phyloP scores from a whole-genome alignment of 345 rosid species.

The Pugionium cornutum region DNA sequence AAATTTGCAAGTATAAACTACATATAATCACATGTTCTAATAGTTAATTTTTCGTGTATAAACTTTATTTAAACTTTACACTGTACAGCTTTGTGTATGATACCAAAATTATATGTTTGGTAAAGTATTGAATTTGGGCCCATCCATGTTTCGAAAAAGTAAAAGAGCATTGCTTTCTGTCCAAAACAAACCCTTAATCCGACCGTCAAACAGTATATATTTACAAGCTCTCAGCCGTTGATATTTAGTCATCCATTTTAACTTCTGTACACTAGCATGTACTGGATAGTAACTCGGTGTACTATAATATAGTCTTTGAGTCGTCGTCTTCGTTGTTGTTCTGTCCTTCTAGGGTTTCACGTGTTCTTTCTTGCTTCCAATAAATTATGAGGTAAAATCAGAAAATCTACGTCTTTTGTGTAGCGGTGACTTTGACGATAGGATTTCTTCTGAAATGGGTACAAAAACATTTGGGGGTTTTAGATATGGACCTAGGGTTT shows the following conservation, averaged over 20 bases:
- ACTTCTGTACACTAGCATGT: background rate
- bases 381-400: constrained; percentile 32
- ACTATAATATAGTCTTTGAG: constrained; percentile 22
- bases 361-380: constrained; percentile 6
- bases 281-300: background rate
- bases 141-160: constrained; percentile 1
- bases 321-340: constrained; percentile 11
- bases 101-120: constrained; percentile 32
- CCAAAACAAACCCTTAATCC: background rate
- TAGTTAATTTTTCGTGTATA: background rate
- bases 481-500: constrained; percentile 23
- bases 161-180: constrained; percentile 18
- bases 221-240: constrained; percentile 15
- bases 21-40: too few relatives aligned
- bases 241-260: background rate
- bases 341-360: constrained; percentile 32
- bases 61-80: background rate
- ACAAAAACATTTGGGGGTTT: constrained; percentile 9
- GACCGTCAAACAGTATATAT: constrained; percentile 1
- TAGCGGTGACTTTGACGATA: background rate
- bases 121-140: constrained; percentile 28
- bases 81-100: background rate
- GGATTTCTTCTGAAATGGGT: background rate
- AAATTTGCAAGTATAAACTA: too few relatives aligned
- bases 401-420: background rate